Evolutionary conservation across 768 basidiomycete species (phyloP).

Genomic region (Suillus discolor): DNA sequence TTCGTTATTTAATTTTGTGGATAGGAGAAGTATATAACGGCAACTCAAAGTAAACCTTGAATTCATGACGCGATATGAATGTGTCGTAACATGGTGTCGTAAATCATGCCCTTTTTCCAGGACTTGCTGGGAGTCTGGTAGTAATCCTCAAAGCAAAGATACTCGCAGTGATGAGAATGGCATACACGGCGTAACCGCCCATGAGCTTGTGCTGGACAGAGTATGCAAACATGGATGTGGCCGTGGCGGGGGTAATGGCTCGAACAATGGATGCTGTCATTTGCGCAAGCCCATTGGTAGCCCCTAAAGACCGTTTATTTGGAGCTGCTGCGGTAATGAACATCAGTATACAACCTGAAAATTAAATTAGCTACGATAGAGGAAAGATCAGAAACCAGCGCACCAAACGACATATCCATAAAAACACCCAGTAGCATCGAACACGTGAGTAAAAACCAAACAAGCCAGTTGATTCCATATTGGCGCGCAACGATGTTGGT

Average conservation of each 20-base stretch:
- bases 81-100: too few relatives aligned
- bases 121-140: constrained; percentile 21
- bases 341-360: constrained; percentile 66
- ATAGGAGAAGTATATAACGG: not conserved
- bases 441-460: constrained; percentile 30
- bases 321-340: constrained; percentile 69
- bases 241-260: constrained; percentile 35
- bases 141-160: constrained; percentile 22
- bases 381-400: constrained; percentile 8
- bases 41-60: not conserved
- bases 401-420: constrained; percentile 38
- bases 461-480: constrained; percentile 23
- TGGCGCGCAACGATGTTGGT: constrained; percentile 29
- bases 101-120: not conserved
- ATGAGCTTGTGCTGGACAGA: constrained; percentile 37
- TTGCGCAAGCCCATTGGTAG: constrained; percentile 57
- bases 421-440: constrained; percentile 25
- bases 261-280: constrained; percentile 32
- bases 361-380: constrained; percentile 11
- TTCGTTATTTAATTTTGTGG: not conserved
- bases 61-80: not conserved
- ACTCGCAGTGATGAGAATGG: constrained; percentile 21
- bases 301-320: constrained; percentile 66
- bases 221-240: constrained; percentile 40
- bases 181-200: constrained; percentile 40